Evolutionary conservation across 441 rosid genomes (phyloP).

Genomic region (Arabidopsis lyrata): DNA sequence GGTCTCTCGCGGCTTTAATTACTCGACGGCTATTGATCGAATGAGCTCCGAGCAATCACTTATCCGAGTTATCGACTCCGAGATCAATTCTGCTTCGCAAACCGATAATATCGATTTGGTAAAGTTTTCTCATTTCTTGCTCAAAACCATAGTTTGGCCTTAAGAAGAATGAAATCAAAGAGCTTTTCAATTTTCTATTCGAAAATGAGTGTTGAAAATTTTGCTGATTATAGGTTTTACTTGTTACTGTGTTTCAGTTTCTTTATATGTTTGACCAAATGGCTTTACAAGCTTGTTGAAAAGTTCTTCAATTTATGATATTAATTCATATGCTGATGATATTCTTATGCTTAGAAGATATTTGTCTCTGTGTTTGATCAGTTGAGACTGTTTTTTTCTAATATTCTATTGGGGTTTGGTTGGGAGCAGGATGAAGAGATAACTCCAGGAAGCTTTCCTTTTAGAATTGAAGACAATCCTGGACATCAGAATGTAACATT

Average conservation of each 20-base stretch:
- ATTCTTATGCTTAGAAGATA: constrained; percentile 1
- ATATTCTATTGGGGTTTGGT: constrained; percentile 10
- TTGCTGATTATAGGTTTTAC: not conserved
- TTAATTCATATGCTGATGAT: not conserved
- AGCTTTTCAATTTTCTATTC: not conserved
- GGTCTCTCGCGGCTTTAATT: constrained; percentile 39
- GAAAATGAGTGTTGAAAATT: not conserved
- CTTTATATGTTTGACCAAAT: not conserved
- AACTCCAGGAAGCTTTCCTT: constrained; percentile 75
- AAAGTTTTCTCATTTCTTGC: not conserved
- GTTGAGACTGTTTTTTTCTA: not conserved
- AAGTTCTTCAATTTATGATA: constrained; percentile 2
- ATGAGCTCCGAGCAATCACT: constrained; percentile 58
- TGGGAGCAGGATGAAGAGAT: constrained; percentile 55
- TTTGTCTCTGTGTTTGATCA: not conserved
- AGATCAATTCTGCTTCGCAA: constrained; percentile 60
- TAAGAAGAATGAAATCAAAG: not conserved
- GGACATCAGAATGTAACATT: constrained; percentile 61
- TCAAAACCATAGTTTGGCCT: not conserved
- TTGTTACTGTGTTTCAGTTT: not conserved
- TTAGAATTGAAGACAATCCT: constrained; percentile 63
- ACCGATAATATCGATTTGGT: constrained; percentile 54
- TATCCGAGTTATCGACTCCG: constrained; percentile 61
- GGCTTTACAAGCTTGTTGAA: not conserved
- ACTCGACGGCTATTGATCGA: constrained; percentile 53